phyloP scores from a whole-genome alignment of 306 rosid species.

The Calophaca sinica region DNA sequence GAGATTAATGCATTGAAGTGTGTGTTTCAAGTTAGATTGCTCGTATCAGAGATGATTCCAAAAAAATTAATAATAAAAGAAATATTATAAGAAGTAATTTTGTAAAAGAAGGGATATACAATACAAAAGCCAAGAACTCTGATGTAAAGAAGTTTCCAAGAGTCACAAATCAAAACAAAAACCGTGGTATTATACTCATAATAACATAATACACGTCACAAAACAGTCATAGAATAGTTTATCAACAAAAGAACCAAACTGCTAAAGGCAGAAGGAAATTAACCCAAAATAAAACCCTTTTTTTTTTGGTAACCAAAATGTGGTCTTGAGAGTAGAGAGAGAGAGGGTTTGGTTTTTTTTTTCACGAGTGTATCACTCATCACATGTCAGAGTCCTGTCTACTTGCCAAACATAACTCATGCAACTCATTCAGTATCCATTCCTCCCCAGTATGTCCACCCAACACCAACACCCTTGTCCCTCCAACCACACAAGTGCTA shows the following conservation, averaged over 20 bases:
- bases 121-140: too few relatives aligned
- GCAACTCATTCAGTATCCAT: slow-evolving; percentile 97
- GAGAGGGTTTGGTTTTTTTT: neutral
- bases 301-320: slow-evolving; percentile 42
- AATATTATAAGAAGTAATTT: too few relatives aligned
- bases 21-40: too few relatives aligned
- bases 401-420: slow-evolving; percentile 92
- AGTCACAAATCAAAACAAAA: too few relatives aligned
- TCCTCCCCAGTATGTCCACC: slow-evolving; percentile 98
- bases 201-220: slow-evolving; percentile 26
- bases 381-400: slow-evolving; percentile 74
- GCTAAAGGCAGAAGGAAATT: slow-evolving; percentile 21
- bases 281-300: slow-evolving; percentile 8
- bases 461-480: slow-evolving; percentile 89
- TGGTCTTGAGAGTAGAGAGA: slow-evolving; percentile 12
- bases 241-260: slow-evolving; percentile 48
- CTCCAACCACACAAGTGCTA: slow-evolving; percentile 97
- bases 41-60: too few relatives aligned
- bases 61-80: too few relatives aligned
- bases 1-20: too few relatives aligned
- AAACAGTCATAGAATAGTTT: slow-evolving; percentile 37
- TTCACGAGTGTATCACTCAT: neutral
- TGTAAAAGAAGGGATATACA: too few relatives aligned
- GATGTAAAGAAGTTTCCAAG: too few relatives aligned
- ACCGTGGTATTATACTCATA: neutral